Percentiles rank a stretch among this genome's conserved stretches.
Conservation (phyloP, 108 stramenopile species). For the Seminavis robusta region DNA sequence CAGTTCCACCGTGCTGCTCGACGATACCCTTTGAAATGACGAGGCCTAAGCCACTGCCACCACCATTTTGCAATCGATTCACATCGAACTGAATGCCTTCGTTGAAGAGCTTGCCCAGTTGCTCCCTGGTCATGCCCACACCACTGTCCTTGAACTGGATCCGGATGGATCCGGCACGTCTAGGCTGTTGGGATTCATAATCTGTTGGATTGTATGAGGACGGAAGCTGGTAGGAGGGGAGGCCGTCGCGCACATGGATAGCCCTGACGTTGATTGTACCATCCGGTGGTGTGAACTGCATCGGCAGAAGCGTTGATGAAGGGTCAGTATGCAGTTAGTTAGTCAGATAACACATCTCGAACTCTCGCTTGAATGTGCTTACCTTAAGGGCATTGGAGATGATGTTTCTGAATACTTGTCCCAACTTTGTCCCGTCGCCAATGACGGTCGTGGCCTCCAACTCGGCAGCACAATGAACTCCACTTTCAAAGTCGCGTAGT, state of each 20-base stretch:
- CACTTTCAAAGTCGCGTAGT: too few species aligned
- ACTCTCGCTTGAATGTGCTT: too few species aligned
- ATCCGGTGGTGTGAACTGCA: conserved; percentile 29
- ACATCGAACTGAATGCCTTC: conserved; percentile 69
- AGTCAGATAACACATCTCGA: too few species aligned
- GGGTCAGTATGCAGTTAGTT: too few species aligned
- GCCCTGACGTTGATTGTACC: conserved; percentile 3
- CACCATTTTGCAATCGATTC: conserved; percentile 55
- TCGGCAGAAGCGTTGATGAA: too few species aligned
- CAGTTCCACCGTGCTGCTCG: conserved; percentile 46
- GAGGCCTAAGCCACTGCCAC: conserved; percentile 70
- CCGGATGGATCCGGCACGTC: conserved; percentile 13
- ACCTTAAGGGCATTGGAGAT: conserved; percentile 65
- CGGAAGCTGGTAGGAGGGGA: too few species aligned
- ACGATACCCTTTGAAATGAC: conserved; percentile 61
- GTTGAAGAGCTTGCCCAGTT: conserved; percentile 40
- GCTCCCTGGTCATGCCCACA: conserved; percentile 46
- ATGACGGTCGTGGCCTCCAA: conserved; percentile 15
- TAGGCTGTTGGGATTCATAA: too few species aligned
- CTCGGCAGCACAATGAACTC: not conserved
- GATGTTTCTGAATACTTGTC: conserved; percentile 48
- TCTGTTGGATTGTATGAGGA: too few species aligned
- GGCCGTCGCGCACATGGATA: too few species aligned
- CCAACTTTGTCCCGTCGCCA: conserved; percentile 36
- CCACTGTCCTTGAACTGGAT: conserved; percentile 48